Evolutionary conservation across 192 early-diverging fungal species (phyloP).

Genomic region (Haplosporangium gracile): DNA sequence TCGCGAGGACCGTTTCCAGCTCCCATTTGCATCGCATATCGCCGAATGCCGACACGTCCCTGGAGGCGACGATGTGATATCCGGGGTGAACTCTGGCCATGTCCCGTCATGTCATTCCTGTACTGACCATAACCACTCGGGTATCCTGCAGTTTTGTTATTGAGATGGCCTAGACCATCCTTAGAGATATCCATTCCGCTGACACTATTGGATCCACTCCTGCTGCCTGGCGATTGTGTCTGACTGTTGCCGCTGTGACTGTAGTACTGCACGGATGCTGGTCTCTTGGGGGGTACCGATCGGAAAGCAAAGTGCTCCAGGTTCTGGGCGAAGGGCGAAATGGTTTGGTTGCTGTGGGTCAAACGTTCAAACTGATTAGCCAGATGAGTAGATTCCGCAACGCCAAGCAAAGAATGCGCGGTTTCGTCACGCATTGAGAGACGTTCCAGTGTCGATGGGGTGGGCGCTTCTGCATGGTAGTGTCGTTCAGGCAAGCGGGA

Average conservation of each 20-base stretch:
- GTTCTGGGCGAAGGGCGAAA: slow-evolving; percentile 86
- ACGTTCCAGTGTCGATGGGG: slow-evolving; percentile 14
- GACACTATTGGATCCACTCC: slow-evolving; percentile 25
- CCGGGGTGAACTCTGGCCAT: slow-evolving; percentile 41
- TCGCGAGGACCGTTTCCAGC: slow-evolving; percentile 40
- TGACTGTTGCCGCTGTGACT: not conserved
- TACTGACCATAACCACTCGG: slow-evolving; percentile 9
- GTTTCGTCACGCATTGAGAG: slow-evolving; percentile 20
- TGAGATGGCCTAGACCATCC: slow-evolving; percentile 13
- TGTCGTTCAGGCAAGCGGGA: slow-evolving; percentile 28
- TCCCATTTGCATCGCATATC: slow-evolving; percentile 54
- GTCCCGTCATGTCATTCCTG: slow-evolving; percentile 5
- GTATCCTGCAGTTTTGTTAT: slow-evolving; percentile 12
- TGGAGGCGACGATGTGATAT: slow-evolving; percentile 46
- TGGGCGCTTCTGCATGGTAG: not conserved
- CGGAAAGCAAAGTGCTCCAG: slow-evolving; percentile 87
- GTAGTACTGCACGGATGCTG: slow-evolving; percentile 46
- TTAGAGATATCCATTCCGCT: slow-evolving; percentile 18
- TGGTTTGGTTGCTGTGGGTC: slow-evolving; percentile 87
- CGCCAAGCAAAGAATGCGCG: slow-evolving; percentile 15
- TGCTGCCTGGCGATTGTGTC: slow-evolving; percentile 22
- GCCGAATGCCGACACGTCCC: slow-evolving; percentile 39
- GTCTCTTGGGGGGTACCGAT: slow-evolving; percentile 61
- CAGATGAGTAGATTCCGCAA: slow-evolving; percentile 73
- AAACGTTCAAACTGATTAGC: slow-evolving; percentile 90